Base-by-base conservation (phyloP, 2,329 filamentous ascomycete genomes). In the Fusarium sp. region DNA sequence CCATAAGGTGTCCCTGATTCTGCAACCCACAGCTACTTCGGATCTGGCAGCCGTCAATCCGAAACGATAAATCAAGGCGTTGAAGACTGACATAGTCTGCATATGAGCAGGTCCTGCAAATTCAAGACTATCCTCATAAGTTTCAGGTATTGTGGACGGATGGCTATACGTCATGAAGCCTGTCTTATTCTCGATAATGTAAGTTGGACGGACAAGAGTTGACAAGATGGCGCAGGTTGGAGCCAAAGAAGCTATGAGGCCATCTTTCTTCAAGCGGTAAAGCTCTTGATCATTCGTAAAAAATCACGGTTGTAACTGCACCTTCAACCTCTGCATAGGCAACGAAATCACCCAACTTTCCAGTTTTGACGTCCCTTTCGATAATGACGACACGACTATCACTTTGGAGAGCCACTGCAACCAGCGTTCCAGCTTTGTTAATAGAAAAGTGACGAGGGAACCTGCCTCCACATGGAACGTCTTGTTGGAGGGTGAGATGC, bases 361-460 rank as follows among this genome's bases (percentile, higher is more conserved):
- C 93, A 0, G 87, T 90, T 59, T 78, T 68, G 3, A 85, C 81
- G 79, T 94, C 85, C 9, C 93, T 84, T 73, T 82, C 78, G 50
- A 92, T 86, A 53, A 95, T 80, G 10, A 87, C 88, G 3, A 93
- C 88, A 33, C 86, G 87, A 35, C 85, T 82, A 54, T 88, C 88
- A 18, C 81, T 80, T 80, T 94, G 91, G 70, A 92, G 84, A 1
- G 86, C 91, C 32, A 93, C 88, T 2, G 90, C 92, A 6, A 93
- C 81, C 64, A 91, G 80, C 59, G 85, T 85, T 2, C 92, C 92
- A 14, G 85, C 86, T 67, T 84, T 85, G 79, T 91, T 94, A 61
- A 93, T 80, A 54, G 85, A 87, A 78, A 93, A 92, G 42, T 92
- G 90, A 26, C 92, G 86, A 1, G 93, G 92, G 60, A 85, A 87